Evolutionary conservation across 192 early-diverging fungal species (phyloP), one percentile per base, ranked within the genome.

Genomic region (Lobosporangium transversale): DNA sequence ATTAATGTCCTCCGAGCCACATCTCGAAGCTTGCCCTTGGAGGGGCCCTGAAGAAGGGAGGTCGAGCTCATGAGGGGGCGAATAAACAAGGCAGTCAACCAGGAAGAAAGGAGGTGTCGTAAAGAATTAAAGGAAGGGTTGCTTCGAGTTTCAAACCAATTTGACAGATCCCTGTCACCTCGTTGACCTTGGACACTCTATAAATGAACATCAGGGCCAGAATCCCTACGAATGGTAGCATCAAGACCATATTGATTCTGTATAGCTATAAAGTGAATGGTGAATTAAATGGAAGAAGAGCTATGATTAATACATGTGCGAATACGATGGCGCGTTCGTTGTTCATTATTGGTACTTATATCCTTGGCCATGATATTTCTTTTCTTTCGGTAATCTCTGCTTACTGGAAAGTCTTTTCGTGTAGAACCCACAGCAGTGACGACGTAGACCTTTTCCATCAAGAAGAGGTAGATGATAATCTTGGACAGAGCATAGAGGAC

Each of bases 391-490:
- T 7, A 49, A 49, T 21, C 21, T 3, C 29, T 14, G 42, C 79
- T 78, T 45, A 84, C 57, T 24, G 36, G 55, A 4, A 70, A 73
- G 20, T 64, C 58, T 6, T 62, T 36, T 37, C 83, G 53, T 3
- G 67, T 53, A 1, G 56, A 42, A 2, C 69, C 62, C 26, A 57
- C 36, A 23, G 59, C 69, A 3, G 61, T 73, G 53, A 73, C 69
- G 7, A 73, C 62, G n/a, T 73, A 64, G 36, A 73, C 61, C 56
- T 58, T 62, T 67, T 84, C 83, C 32, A 80, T 81, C 54, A 84
- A 61, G 60, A 81, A 84, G 14, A 84, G 54, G 44, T 81, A 84
- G n/a, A 84, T 64, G 0, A 81, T 31, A 15, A 84, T 53, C 37
- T 84, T 84, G 63, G 71, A 62, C 7, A 54, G 18, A 1, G 80